A percentile compares a stretch with the other conserved stretches of the same genome.
Conservation (phyloP, 306 rosid genomes). For the Lablab purpureus region DNA sequence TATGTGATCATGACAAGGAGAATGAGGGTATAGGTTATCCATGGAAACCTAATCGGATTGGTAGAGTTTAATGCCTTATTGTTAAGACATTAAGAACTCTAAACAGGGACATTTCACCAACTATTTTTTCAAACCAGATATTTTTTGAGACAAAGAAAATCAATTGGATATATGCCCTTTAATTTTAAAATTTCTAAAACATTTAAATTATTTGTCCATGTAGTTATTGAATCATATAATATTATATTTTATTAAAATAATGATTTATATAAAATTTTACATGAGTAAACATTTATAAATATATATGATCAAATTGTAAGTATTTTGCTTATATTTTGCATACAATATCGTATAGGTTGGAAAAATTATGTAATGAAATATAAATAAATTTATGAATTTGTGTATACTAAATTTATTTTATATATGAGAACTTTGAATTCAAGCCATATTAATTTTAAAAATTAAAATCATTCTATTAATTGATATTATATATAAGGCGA, state of each 20-base stretch:
- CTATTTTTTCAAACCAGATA: neutral
- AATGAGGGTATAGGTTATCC: neutral
- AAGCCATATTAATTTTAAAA: neutral
- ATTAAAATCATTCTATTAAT: neutral
- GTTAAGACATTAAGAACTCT: neutral
- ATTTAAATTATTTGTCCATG: neutral
- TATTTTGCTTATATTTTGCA: too few species aligned
- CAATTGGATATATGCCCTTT: neutral
- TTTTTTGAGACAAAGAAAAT: neutral
- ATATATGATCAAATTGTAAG: neutral
- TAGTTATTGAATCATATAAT: too few species aligned
- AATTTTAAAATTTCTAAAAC: neutral
- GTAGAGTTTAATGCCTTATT: neutral
- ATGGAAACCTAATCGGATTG: conserved; percentile 15
- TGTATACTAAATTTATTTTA: neutral
- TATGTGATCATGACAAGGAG: neutral
- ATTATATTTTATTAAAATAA: too few species aligned
- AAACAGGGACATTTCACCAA: neutral
- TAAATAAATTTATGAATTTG: too few species aligned
- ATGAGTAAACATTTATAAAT: too few species aligned
- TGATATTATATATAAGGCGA: neutral
- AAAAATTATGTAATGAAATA: too few species aligned
- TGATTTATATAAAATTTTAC: too few species aligned
- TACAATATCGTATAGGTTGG: too few species aligned
- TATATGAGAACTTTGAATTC: neutral